Evolutionary conservation across 2,329 filamentous ascomycete genomes (phyloP).

Genomic region (Dendryphion nanum): DNA sequence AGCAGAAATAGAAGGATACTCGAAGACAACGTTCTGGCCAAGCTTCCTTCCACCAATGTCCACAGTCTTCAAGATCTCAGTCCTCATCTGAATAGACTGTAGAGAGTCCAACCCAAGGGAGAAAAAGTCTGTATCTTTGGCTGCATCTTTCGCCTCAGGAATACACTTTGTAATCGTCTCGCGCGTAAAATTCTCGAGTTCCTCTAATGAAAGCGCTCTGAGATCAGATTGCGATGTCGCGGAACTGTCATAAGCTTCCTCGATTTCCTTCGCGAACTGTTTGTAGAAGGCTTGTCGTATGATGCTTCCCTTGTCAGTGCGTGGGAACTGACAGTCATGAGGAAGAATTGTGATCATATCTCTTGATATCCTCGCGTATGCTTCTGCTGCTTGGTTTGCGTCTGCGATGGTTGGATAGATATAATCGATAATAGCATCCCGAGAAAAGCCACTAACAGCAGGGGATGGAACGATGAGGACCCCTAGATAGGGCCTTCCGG

Average conservation of each 20-base stretch:
- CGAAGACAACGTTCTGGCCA: slow-evolving; percentile 59
- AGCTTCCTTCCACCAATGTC: slow-evolving; percentile 47
- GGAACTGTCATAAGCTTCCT: slow-evolving; percentile 40
- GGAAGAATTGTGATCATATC: slow-evolving; percentile 55
- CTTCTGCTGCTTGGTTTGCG: slow-evolving; percentile 50
- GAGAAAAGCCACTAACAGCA: slow-evolving; percentile 38
- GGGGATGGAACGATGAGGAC: slow-evolving; percentile 54
- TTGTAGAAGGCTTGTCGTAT: slow-evolving; percentile 54
- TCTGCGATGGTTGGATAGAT: slow-evolving; percentile 52
- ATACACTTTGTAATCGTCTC: slow-evolving; percentile 13
- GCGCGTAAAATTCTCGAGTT: slow-evolving; percentile 27
- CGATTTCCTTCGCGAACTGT: slow-evolving; percentile 49
- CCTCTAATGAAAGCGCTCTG: slow-evolving; percentile 20
- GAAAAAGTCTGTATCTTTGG: slow-evolving; percentile 57
- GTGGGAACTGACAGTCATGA: slow-evolving; percentile 47
- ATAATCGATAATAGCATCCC: slow-evolving; percentile 47
- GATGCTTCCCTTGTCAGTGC: slow-evolving; percentile 58
- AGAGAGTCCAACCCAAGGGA: slow-evolving; percentile 58
- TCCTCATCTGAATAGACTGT: slow-evolving; percentile 57
- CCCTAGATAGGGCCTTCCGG: slow-evolving; percentile 52
- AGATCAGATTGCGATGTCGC: slow-evolving; percentile 9
- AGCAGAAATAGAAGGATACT: slow-evolving; percentile 50
- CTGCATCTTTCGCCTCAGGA: slow-evolving; percentile 9
- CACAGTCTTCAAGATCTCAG: slow-evolving; percentile 51
- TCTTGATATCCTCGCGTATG: slow-evolving; percentile 54